Percentiles rank a stretch among this genome's conserved stretches.
Conservation (phyloP, 257 asterid species). For the Nemophila menziesii region DNA sequence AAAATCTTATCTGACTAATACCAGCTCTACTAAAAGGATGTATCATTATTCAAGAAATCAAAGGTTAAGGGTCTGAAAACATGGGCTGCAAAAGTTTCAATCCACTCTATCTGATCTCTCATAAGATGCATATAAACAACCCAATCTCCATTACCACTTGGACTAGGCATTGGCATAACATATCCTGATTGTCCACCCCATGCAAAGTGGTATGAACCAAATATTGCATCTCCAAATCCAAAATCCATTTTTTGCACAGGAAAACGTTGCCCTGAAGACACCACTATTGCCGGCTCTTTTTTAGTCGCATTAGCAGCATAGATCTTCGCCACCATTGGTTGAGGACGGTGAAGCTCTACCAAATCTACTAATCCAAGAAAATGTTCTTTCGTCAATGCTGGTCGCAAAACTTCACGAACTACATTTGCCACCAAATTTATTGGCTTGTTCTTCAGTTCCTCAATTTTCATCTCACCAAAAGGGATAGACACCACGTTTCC, state of each 20-base stretch:
- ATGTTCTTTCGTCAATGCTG: conserved; percentile 40
- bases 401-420: conserved; percentile 28
- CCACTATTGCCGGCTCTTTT: conserved; percentile 49
- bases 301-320: conserved; percentile 22
- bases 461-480: conserved; percentile 32
- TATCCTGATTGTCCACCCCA: conserved; percentile 63
- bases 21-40: neutral
- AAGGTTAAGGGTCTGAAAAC: conserved; percentile 31
- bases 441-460: conserved; percentile 26
- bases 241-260: conserved; percentile 39
- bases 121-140: conserved; percentile 50
- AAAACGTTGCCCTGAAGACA: conserved; percentile 43
- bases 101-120: conserved; percentile 33
- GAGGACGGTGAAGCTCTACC: conserved; percentile 73
- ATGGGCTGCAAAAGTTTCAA: conserved; percentile 32
- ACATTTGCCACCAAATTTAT: conserved; percentile 34
- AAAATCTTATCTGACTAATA: too few relatives aligned
- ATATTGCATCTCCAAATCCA: conserved; percentile 54
- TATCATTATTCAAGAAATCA: too few relatives aligned
- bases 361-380: conserved; percentile 56
- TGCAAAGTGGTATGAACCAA: conserved; percentile 56
- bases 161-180: conserved; percentile 62
- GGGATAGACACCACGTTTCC: conserved; percentile 67
- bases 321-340: conserved; percentile 25
- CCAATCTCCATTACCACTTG: conserved; percentile 69